Evolutionary conservation across 1,284 basidiomycete species (phyloP).

Genomic region (Malassezia nana): DNA sequence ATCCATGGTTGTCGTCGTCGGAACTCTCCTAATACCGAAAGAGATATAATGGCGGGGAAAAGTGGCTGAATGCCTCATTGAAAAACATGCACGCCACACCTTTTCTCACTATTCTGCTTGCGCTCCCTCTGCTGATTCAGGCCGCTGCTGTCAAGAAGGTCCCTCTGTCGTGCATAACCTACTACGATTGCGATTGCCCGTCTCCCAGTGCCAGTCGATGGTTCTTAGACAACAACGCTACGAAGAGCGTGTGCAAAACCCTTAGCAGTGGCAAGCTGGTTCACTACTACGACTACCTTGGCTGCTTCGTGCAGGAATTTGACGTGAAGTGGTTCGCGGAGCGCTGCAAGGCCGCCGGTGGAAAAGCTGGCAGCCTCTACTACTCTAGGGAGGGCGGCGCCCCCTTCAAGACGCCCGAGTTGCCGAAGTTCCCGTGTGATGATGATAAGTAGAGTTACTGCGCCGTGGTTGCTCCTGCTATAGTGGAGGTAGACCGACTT

Average conservation of each 20-base stretch:
- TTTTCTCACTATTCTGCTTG: neutral
- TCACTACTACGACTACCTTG: neutral
- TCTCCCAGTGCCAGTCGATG: neutral
- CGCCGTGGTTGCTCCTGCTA: no score
- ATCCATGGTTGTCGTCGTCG: no score
- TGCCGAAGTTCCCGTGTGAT: no score
- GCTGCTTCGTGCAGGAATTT: neutral
- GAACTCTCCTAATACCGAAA: no score
- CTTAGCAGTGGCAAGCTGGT: neutral
- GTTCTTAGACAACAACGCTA: neutral
- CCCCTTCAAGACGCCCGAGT: no score
- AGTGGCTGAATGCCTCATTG: no score
- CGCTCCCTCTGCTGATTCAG: neutral
- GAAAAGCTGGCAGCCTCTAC: no score
- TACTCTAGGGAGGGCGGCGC: no score
- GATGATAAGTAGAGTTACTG: no score
- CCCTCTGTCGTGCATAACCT: neutral
- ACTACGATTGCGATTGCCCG: neutral
- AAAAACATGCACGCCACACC: neutral
- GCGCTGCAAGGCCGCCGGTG: neutral
- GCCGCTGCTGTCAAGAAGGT: no score
- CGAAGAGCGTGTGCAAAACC: neutral
- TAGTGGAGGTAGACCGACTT: no score
- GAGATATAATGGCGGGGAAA: no score
- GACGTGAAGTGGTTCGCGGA: neutral